Conservation (phyloP, 176 grass and related monocot genomes). For the Juncus effusus region DNA sequence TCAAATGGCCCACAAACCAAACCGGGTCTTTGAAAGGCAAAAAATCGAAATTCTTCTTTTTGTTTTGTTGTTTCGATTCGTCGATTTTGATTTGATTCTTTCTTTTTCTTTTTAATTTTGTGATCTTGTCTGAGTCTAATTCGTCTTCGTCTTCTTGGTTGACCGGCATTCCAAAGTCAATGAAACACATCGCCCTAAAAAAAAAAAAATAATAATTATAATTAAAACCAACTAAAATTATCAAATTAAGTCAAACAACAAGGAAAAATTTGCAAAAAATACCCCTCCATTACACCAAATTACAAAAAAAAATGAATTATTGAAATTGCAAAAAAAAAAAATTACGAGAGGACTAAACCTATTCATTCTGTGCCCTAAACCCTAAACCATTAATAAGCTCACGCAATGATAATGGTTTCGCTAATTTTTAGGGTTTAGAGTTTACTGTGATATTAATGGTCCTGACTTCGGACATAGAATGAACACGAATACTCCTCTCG, state of each 20-base stretch:
- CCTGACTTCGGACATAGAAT: no score
- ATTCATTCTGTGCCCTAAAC: no score
- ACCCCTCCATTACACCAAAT: no score
- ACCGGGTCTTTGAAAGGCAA: conserved; percentile 59
- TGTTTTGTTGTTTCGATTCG: conserved; percentile 31
- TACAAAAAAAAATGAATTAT: no score
- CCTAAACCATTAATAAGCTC: no score
- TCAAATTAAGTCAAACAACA: conserved; percentile 12
- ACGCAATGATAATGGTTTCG: no score
- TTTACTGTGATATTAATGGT: no score
- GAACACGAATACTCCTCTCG: no score
- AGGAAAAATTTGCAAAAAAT: no score
- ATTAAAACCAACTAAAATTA: not conserved
- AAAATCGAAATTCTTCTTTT: conserved; percentile 65
- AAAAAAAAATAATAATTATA: not conserved
- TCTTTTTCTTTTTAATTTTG: conserved; percentile 40
- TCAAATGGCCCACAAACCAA: conserved; percentile 67
- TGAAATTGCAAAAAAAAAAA: no score
- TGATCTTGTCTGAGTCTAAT: conserved; percentile 16
- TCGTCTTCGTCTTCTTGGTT: conserved; percentile 27
- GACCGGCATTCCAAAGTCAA: conserved; percentile 81
- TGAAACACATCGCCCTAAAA: conserved; percentile 85
- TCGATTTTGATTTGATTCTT: conserved; percentile 40
- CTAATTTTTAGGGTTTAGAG: no score
- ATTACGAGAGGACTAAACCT: no score